These are phyloP conservation scores for Perilla frutescens DNA, from an alignment of 257 asterid species.

Conservation along the genomic window DNA sequence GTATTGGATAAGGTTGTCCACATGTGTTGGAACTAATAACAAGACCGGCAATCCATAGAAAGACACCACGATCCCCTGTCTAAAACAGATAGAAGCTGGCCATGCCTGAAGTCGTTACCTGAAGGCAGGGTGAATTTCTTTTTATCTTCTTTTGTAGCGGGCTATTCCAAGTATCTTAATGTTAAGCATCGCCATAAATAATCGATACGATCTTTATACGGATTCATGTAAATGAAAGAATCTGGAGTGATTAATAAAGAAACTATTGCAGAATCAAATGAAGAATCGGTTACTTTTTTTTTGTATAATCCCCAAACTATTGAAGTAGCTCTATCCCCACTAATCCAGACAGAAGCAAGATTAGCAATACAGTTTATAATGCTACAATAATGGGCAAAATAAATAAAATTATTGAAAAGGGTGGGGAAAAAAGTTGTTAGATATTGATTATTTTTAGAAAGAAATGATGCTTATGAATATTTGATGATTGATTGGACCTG, in stretches of 20 bases:
- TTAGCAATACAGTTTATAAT: not conserved
- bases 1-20: not conserved
- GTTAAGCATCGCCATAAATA: not conserved
- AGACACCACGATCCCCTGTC: not conserved
- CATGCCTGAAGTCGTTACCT: not conserved
- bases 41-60: not conserved
- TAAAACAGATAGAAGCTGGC: not conserved
- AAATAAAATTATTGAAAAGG: not conserved
- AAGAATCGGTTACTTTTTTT: not conserved
- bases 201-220: not conserved
- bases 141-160: not conserved
- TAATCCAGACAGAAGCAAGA: not conserved
- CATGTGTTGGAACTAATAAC: not conserved
- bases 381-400: not conserved
- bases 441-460: conserved; percentile 9
- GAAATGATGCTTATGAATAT: conserved; percentile 15
- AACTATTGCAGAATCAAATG: not conserved
- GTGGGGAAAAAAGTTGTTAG: not conserved
- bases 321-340: not conserved
- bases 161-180: not conserved
- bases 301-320: not conserved
- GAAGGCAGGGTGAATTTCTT: not conserved
- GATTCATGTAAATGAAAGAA: not conserved
- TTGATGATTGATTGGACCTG: conserved; percentile 20
- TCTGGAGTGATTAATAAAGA: not conserved